A percentile compares a stretch with the other conserved stretches of the same genome.
These are phyloP conservation scores for Aspergillus nomiae DNA, from an alignment of 2,329 filamentous ascomycete species.

Conservation along the genomic window DNA sequence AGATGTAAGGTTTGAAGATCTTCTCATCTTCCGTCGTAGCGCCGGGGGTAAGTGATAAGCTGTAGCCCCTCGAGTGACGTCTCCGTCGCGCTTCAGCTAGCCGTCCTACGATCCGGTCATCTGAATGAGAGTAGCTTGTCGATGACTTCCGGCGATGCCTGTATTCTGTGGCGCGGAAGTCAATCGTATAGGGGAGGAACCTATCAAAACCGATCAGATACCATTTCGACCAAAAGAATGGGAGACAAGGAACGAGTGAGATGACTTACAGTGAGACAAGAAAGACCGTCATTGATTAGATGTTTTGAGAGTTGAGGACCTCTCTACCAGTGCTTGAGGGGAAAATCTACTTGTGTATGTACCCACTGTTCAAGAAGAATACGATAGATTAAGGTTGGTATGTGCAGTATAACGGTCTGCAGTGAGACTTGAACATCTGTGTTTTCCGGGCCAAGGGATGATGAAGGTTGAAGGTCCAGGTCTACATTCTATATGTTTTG, in stretches of 20 bases:
- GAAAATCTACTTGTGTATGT: not conserved
- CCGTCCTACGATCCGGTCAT: constrained; percentile 28
- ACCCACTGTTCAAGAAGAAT: not conserved
- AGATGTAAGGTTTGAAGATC: constrained; percentile 40
- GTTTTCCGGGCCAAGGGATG: constrained; percentile 14
- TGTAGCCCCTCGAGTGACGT: constrained; percentile 22
- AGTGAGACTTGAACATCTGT: not conserved
- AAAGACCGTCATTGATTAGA: constrained; percentile 34
- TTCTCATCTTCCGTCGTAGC: constrained; percentile 42
- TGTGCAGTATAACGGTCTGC: not conserved
- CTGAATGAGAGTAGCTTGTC: constrained; percentile 23
- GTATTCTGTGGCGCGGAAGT: constrained; percentile 32
- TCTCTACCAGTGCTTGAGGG: not conserved
- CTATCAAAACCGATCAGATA: constrained; percentile 20
- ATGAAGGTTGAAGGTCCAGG: constrained; percentile 7
- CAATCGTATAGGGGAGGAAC: constrained; percentile 41
- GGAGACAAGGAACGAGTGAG: not conserved
- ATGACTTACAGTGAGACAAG: constrained; percentile 37
- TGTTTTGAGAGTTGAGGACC: not conserved
- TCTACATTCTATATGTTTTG: constrained; percentile 12
- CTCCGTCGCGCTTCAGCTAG: constrained; percentile 23
- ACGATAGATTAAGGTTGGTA: not conserved
- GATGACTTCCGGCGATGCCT: constrained; percentile 27
- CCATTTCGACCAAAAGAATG: not conserved
- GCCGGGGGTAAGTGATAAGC: constrained; percentile 37